Conservation (phyloP, 495 filamentous ascomycete species). For the Aspergillus cristatus region DNA sequence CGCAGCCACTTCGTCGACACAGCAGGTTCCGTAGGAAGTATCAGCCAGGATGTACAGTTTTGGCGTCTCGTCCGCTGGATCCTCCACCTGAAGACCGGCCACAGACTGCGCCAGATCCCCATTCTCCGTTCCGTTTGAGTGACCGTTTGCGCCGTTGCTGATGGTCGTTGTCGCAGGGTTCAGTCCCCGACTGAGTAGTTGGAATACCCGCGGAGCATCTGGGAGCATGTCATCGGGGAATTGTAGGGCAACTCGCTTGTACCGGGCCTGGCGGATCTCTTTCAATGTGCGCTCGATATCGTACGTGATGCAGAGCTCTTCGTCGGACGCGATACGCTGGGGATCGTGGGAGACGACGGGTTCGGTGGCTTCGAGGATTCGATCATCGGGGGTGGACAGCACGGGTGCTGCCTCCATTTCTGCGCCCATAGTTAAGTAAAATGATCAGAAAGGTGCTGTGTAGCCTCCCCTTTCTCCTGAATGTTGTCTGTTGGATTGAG, state of each 20-base stretch:
- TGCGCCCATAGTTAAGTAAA: slow-evolving; percentile 15
- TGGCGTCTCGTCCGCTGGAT: slow-evolving; percentile 24
- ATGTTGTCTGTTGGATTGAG: not conserved
- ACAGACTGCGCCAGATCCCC: slow-evolving; percentile 15
- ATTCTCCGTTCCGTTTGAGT: slow-evolving; percentile 9
- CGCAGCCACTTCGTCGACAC: slow-evolving; percentile 93
- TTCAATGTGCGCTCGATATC: slow-evolving; percentile 74
- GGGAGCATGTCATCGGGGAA: slow-evolving; percentile 88
- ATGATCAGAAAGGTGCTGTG: no score
- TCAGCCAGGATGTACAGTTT: slow-evolving; percentile 84
- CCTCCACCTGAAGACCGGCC: slow-evolving; percentile 21
- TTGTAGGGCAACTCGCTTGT: slow-evolving; percentile 75
- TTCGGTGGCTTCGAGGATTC: slow-evolving; percentile 54
- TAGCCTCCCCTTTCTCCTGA: no score
- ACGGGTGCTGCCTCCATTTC: slow-evolving; percentile 53
- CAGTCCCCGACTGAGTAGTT: slow-evolving; percentile 54
- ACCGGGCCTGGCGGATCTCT: slow-evolving; percentile 62
- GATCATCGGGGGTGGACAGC: slow-evolving; percentile 79
- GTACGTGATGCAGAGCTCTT: slow-evolving; percentile 69
- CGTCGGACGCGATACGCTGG: slow-evolving; percentile 43
- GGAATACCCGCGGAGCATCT: slow-evolving; percentile 76
- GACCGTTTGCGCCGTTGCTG: slow-evolving; percentile 6
- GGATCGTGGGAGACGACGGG: slow-evolving; percentile 22
- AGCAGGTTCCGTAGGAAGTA: slow-evolving; percentile 94
- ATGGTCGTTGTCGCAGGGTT: slow-evolving; percentile 20